A percentile compares a stretch with the other conserved stretches of the same genome.
phyloP scores from a whole-genome alignment of 768 basidiomycete genomes.

The Mycena crocata region DNA sequence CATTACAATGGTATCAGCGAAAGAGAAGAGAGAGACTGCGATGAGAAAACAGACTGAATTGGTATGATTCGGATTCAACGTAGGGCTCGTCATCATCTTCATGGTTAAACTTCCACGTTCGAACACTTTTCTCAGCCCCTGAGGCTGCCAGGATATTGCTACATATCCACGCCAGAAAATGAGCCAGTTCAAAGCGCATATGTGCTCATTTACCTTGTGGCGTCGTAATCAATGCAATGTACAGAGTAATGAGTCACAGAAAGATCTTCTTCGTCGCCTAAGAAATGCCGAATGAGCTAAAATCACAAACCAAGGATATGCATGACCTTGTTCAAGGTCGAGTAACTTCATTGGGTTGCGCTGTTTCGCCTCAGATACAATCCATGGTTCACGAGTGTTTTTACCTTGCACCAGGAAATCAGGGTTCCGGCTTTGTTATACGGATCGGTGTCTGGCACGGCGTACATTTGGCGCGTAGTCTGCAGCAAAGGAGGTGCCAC shows the following conservation, averaged over 20 bases:
- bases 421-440: conserved; percentile 63
- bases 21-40: background rate
- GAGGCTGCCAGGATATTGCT: conserved; percentile 20
- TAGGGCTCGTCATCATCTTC: conserved; percentile 1
- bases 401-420: conserved; percentile 51
- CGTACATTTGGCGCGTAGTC: no score
- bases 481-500: no score
- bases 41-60: conserved; percentile 11
- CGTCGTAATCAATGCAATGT: conserved; percentile 67
- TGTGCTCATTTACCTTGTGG: conserved; percentile 50
- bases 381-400: conserved; percentile 23
- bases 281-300: background rate
- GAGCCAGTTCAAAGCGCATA: background rate
- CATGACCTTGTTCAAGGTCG: conserved; percentile 24
- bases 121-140: conserved; percentile 12
- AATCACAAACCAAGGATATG: background rate
- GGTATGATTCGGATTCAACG: background rate
- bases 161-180: conserved; percentile 22
- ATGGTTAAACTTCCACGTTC: conserved; percentile 19
- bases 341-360: conserved; percentile 31
- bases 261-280: conserved; percentile 27
- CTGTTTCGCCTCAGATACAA: conserved; percentile 31
- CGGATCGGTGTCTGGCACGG: conserved; percentile 50
- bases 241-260: conserved; percentile 63
- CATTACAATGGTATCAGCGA: conserved; percentile 34